Evolutionary conservation across 2,329 filamentous ascomycete species (phyloP).

Genomic region (Ceratocystis colombiana): DNA sequence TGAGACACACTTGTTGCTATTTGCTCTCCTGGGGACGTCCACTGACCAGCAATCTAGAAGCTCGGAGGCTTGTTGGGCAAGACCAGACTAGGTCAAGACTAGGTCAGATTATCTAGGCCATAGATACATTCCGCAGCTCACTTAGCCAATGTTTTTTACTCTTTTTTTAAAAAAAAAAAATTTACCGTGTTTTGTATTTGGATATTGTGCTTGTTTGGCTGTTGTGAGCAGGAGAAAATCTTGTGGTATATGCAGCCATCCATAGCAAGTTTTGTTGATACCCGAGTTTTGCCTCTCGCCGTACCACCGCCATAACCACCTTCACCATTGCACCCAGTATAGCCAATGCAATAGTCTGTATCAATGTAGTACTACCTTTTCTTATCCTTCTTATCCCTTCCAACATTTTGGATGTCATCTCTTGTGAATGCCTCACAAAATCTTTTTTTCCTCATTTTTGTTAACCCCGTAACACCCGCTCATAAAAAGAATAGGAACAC

Average conservation of each 20-base stretch:
- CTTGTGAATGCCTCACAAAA: too few relatives aligned
- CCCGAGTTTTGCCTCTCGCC: background rate
- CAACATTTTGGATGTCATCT: too few relatives aligned
- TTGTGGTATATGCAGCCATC: background rate
- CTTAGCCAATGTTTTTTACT: background rate
- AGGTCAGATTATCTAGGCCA: background rate
- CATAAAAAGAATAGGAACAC: background rate
- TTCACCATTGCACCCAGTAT: too few relatives aligned
- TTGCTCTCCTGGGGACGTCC: slow-evolving; percentile 5
- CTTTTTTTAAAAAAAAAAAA: background rate
- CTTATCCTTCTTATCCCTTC: background rate
- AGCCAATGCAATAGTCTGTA: background rate
- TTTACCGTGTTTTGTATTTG: background rate
- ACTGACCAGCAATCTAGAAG: background rate
- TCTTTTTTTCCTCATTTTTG: background rate
- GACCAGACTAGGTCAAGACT: background rate
- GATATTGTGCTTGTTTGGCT: background rate
- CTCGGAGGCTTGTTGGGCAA: background rate
- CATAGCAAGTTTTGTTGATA: background rate
- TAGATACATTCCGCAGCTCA: slow-evolving; percentile 2
- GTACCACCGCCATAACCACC: background rate
- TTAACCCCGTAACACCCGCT: slow-evolving; percentile 7
- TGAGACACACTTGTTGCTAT: background rate
- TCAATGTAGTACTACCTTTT: background rate
- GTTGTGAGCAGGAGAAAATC: background rate